Base-by-base conservation (phyloP, 2,329 filamentous ascomycete species). In the Xylaria sp. region DNA sequence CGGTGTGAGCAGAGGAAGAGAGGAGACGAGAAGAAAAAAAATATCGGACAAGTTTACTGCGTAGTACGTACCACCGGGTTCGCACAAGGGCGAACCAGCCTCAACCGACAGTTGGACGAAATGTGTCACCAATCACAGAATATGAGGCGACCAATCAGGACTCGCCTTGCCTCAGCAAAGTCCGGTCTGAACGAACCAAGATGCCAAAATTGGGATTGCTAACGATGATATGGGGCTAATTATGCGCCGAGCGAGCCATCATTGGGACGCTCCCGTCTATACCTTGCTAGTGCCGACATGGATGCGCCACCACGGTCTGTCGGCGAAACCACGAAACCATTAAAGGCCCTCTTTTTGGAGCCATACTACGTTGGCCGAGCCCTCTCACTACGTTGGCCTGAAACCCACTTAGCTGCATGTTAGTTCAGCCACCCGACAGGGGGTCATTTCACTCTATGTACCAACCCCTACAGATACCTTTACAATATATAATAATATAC, bases 71-170 rank as follows among this genome's bases (percentile, higher is more conserved):
- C 50, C 48, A 51, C 16, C 2, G 8, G 16, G 5, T 13, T 5
- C 0, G 37, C 16, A 29, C 23, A 27, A 37, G 35, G 23, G 16
- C 51, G 60, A 67, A 60, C 63, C 60, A 69, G 67, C 67, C 67
- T 63, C 57, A 63, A 40, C 27, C 57, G 57, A 65, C 32, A 63
- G 44, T 66, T 69, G 64, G 60, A 68, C 57, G 44, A 53, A 57
- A 68, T 50, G 65, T 60, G 66, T 68, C 63, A 60, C 68, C 65
- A 68, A 69, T 60, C 60, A 60, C 59, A 47, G 44, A 73, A 69
- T 37, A 54, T 75, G 70, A 75, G 74, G 74, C 74, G 69, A 69
- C 74, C 71, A 75, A 75, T 74, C 23, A 74, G 55, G 37, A 48
- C 27, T 18, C 10, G 37, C 6, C 23, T n/a, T 58, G 12, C 18